Base-by-base conservation (phyloP, 768 basidiomycete genomes). In the Boletus fagicola region DNA sequence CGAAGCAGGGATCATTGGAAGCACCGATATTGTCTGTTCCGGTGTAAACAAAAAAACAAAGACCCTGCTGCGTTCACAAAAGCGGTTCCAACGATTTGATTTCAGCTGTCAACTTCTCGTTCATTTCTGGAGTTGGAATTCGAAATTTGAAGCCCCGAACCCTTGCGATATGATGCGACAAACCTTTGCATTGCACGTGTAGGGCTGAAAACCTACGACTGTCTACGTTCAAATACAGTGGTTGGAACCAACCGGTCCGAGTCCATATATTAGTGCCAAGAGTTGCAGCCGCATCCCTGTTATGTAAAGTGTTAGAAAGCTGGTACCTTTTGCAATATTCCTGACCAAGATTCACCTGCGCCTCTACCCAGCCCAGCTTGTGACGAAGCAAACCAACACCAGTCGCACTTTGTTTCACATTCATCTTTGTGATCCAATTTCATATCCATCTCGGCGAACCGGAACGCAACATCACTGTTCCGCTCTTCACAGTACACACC, bases 321-420 rank as follows among this genome's bases (percentile, higher is more conserved):
- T 15, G 13, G 5, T 16, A 12, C 7, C 12, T 31, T 13, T 36
- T 36, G 35, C 15, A 36, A 36, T 15, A 5, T 28, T 28, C 39
- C 15, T 60, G 35, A 2, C 39, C 42, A 15, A 33, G 45, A 39
- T 46, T 13, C 50, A 44, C 44, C n/a, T n/a, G 16, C 1, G 40
- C 12, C 22, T 20, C 39, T 40, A 15, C n/a, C 13, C n/a, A n/a
- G n/a, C n/a, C n/a, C n/a, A n/a, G n/a, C 13, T 13, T 35, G 42
- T 51, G 60, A 58, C 51, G 5, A 35, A 62, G 51, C 38, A 18
- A 39, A 30, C 7, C 38, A 26, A 35, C 33, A 49, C n/a, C 20
- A 30, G 10, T 15, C 31, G 15, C 9, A 3, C 48, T 1, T 8
- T 13, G 24, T 50, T 50, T 36, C 51, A 24, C 15, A 18, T 28